Base-by-base conservation (phyloP, 768 basidiomycete species). In the Mrakia blollopis region DNA sequence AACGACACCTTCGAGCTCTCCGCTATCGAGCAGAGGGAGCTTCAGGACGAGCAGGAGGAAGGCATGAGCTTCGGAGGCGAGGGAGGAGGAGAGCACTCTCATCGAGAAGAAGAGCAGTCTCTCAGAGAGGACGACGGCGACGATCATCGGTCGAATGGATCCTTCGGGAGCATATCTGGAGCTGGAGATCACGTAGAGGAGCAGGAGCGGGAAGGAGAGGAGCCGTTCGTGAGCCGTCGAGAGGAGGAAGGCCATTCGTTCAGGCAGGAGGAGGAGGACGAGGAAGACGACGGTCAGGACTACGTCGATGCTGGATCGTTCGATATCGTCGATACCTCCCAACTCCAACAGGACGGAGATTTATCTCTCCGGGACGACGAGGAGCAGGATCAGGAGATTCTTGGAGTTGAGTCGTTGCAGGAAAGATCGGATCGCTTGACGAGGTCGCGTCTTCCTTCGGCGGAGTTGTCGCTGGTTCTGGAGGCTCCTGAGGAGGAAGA, bases 401-500 rank as follows among this genome's bases (percentile, higher is more conserved):
- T 21, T 7, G 47, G 16, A 2, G 47, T 18, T 10, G 75, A 76
- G 41, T 28, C 57, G 54, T 13, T 61, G 39, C 54, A 76, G 75
- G 37, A 41, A 69, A 47, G 54, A 28, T 70, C 52, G n/a, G 50
- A 32, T 41, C 54, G 37, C n/a, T 23, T 21, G 30, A 32, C 32
- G 13, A 37, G 44, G 16, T 54, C 65, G 62, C 37, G 50, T 52
- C 50, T 14, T 16, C 50, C 30, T 3, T 41, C 68, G 5, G 54
- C 23, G 25, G 68, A 77, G 11, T 52, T 77, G 18, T 72, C 70
- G 21, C 76, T 77, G 1, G 76, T 77, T 11, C n/a, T 61, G 32
- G 76, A 77, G 39, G 70, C 60, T 23, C 61, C 63, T 3, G 76
- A 77, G 54, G 72, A 72, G 30, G 75, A 72, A 30, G 75, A 76